phyloP scores from a whole-genome alignment of 2,329 filamentous ascomycete species.

The Aureobasidium sp. region DNA sequence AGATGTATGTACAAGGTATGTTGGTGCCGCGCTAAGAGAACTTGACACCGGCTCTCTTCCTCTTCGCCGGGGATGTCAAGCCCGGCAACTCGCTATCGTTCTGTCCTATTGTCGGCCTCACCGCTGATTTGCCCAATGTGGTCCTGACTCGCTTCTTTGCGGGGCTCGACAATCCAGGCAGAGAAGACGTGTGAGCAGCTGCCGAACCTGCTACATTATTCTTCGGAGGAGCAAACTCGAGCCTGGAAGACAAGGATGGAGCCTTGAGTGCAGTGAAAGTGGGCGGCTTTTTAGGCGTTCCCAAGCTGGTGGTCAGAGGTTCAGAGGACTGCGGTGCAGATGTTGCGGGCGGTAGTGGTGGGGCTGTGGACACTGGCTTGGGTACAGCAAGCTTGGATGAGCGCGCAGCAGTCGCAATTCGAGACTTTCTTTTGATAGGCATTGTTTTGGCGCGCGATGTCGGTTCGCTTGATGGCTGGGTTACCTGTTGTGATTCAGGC shows the following conservation, averaged over 20 bases:
- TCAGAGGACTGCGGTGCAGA: background rate
- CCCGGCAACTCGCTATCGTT: constrained; percentile 5
- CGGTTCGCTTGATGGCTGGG: background rate
- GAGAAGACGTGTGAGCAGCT: background rate
- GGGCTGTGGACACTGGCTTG: background rate
- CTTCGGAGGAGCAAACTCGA: constrained; percentile 3
- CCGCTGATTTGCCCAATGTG: background rate
- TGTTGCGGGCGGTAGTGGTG: background rate
- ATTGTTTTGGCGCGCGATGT: background rate
- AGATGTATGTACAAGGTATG: background rate
- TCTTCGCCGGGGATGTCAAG: constrained; percentile 12
- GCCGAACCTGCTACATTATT: background rate
- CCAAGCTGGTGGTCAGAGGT: background rate
- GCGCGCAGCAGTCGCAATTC: constrained; percentile 26
- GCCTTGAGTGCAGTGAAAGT: background rate
- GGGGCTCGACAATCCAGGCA: constrained; percentile 14
- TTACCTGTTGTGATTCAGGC: background rate
- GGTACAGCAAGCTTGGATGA: background rate
- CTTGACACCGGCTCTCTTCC: constrained; percentile 3
- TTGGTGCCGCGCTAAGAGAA: background rate
- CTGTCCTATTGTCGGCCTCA: background rate
- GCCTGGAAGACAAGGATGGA: background rate
- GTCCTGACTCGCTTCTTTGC: constrained; percentile 26
- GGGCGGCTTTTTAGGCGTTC: constrained; percentile 16
- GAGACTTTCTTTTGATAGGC: constrained; percentile 20